These are phyloP conservation scores for Mycena vulgaris DNA, from an alignment of 768 basidiomycete species.

Conservation along the genomic window DNA sequence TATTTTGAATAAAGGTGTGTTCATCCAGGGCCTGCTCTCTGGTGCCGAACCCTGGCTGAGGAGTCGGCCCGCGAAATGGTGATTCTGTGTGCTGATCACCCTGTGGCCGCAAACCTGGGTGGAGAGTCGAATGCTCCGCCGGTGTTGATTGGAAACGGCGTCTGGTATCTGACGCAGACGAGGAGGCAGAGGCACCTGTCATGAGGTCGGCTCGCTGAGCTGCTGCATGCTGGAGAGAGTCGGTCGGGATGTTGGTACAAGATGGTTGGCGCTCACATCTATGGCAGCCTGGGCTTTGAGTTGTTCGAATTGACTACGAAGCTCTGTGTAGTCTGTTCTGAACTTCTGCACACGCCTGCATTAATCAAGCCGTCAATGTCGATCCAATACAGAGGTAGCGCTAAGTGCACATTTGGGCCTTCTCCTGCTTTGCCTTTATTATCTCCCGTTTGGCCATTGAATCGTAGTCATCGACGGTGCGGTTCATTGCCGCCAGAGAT, in stretches of 20 bases:
- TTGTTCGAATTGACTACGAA: conserved; percentile 86
- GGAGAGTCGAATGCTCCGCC: conserved; percentile 65
- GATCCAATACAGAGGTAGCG: neutral
- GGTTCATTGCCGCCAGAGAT: conserved; percentile 93
- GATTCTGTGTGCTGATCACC: conserved; percentile 79
- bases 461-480: conserved; percentile 98
- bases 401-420: conserved; percentile 82
- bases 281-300: conserved; percentile 74
- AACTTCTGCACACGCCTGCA: conserved; percentile 94
- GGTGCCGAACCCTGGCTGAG: conserved; percentile 66
- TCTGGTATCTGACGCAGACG: conserved; percentile 74
- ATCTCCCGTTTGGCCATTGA: conserved; percentile 97
- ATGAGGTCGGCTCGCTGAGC: conserved; percentile 78
- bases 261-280: conserved; percentile 54
- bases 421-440: conserved; percentile 96
- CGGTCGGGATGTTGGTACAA: conserved; percentile 6
- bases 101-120: conserved; percentile 66
- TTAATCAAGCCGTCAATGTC: conserved; percentile 1
- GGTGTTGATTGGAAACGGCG: conserved; percentile 72
- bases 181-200: conserved; percentile 57
- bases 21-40: conserved; percentile 89
- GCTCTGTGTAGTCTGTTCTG: conserved; percentile 86
- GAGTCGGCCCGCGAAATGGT: conserved; percentile 80
- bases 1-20: conserved; percentile 89
- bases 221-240: conserved; percentile 65